Evolutionary conservation across 345 rosid genomes (phyloP), one percentile per base, ranked within the genome.

Genomic region (Tarenaya hassleriana): DNA sequence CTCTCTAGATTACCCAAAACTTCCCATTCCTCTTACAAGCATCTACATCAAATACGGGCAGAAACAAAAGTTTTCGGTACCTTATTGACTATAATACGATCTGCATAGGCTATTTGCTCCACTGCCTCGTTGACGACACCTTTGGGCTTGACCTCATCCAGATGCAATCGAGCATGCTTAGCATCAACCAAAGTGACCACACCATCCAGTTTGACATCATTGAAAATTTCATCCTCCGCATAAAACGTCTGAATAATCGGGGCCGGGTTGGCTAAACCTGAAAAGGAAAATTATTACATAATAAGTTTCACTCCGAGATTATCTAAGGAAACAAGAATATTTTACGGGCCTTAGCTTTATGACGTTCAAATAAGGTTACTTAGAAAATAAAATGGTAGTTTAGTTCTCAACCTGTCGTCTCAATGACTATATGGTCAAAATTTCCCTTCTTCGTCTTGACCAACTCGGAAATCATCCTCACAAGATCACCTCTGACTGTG

Each of bases 41-140:
- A 24, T 1, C 1, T 29, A 14, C 3, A 17, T 7, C 27, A 3
- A 52, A 45, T 35, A 35, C 13, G 10, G n/a, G 13, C 10, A n/a
- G 40, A 35, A 35, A 35, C 10, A 35, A 35, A 37, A 52, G 5
- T 16, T 18, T 37, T 20, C 34, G 29, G 35, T 70, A 88, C 96
- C 95, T 92, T 92, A 60, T 84, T 92, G 16, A 92, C 82, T 34
- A 92, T 83, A 46, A 87, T 72, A 41, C 96, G 82, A 46, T 92
- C 98, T 15, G 95, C 98, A 64, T 92, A 92, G 3, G 96, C 98
- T 50, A 92, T 92, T 77, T 92, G 98, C 73, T 92, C 95, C 41
- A 84, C 67, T 39, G 98, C 96, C 84, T 92, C 98, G 60, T 92
- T 87, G 56, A 92, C 96, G 11, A 84, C 81, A 67, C 98, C 96